These are phyloP conservation scores for Tolypocladium ovalisporum DNA, from an alignment of 2,329 filamentous ascomycete species.

Conservation along the genomic window DNA sequence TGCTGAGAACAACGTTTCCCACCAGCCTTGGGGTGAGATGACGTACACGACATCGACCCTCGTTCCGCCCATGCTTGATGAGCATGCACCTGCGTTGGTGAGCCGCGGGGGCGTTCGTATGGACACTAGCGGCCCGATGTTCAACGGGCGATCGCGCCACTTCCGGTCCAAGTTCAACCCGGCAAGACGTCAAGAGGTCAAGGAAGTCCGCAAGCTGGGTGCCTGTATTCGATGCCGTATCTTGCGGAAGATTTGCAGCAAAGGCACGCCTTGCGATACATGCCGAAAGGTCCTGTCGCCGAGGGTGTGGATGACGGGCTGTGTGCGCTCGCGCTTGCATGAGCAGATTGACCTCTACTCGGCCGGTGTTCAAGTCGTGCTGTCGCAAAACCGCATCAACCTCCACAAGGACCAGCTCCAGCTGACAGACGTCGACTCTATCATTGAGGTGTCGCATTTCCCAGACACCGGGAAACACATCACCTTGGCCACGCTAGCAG, in stretches of 20 bases:
- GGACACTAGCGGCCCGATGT: constrained; percentile 30
- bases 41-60: constrained; percentile 31
- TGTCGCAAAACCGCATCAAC: constrained; percentile 49
- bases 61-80: constrained; percentile 18
- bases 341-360: constrained; percentile 54
- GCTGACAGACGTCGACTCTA: constrained; percentile 35
- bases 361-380: constrained; percentile 50
- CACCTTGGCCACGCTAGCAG: constrained; percentile 21
- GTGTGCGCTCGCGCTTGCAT: constrained; percentile 50
- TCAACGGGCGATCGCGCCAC: constrained; percentile 39
- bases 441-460: constrained; percentile 50
- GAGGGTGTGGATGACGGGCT: constrained; percentile 54
- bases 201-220: constrained; percentile 52
- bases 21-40: constrained; percentile 43
- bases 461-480: constrained; percentile 36
- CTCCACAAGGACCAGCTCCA: constrained; percentile 38
- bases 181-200: constrained; percentile 50
- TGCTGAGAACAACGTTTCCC: not conserved
- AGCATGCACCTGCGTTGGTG: constrained; percentile 19
- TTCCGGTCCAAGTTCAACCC: constrained; percentile 47
- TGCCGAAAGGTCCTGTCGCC: constrained; percentile 53
- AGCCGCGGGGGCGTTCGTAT: constrained; percentile 41
- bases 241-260: constrained; percentile 55
- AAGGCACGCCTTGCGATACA: constrained; percentile 50
- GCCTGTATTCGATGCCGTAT: constrained; percentile 58